Evolutionary conservation across 2,329 filamentous ascomycete species (phyloP).

Genomic region (Hawksworthiomyces lignivorus): DNA sequence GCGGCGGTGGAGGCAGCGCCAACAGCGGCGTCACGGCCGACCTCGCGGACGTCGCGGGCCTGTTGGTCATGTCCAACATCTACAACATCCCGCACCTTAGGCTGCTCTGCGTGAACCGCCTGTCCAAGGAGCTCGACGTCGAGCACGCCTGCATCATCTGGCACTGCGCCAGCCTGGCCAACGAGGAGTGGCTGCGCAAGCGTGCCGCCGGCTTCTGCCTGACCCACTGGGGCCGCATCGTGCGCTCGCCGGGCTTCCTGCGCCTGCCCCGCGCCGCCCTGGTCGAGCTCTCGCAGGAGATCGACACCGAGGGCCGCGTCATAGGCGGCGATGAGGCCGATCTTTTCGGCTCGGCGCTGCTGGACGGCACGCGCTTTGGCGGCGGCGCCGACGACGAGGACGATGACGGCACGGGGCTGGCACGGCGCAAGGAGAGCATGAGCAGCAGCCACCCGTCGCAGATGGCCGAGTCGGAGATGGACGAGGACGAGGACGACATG

Average conservation of each 20-base stretch:
- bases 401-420: slow-evolving; percentile 29
- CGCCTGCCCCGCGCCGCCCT: slow-evolving; percentile 70
- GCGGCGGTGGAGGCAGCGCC: background rate
- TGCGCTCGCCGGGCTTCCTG: slow-evolving; percentile 81
- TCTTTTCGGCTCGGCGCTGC: slow-evolving; percentile 39
- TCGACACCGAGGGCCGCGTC: slow-evolving; percentile 86
- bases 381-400: slow-evolving; percentile 8
- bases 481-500: slow-evolving; percentile 18
- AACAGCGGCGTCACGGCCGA: too few relatives aligned
- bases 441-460: slow-evolving; percentile 54
- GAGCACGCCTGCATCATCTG: slow-evolving; percentile 93
- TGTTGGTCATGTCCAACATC: slow-evolving; percentile 95
- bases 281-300: slow-evolving; percentile 87
- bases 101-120: slow-evolving; percentile 80
- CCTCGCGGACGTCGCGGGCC: slow-evolving; percentile 80
- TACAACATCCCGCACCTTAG: slow-evolving; percentile 95
- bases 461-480: slow-evolving; percentile 45
- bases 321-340: slow-evolving; percentile 78
- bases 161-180: slow-evolving; percentile 85
- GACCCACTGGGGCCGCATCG: slow-evolving; percentile 89
- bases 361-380: slow-evolving; percentile 29
- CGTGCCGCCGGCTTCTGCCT: slow-evolving; percentile 84
- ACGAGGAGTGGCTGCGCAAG: slow-evolving; percentile 88
- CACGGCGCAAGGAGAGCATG: slow-evolving; percentile 50
- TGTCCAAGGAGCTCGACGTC: slow-evolving; percentile 85